Evolutionary conservation across 768 basidiomycete species (phyloP), one percentile per base, ranked within the genome.

Genomic region (Lactarius pseudohatsudake): DNA sequence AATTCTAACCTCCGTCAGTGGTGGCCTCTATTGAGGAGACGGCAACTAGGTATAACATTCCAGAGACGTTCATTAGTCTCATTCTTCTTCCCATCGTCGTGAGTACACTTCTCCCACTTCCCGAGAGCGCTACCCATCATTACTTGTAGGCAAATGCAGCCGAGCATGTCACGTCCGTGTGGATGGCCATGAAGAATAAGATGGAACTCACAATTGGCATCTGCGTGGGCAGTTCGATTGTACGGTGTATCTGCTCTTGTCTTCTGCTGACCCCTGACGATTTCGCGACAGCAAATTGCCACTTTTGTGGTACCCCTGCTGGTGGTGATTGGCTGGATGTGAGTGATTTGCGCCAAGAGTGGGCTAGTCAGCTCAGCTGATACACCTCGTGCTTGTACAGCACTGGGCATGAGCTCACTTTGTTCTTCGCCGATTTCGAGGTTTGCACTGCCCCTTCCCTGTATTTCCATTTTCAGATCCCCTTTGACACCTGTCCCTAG

Each of bases 21-120:
- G 94, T 96, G 43, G 90, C 89, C 3, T 93, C 92, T 4, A 96
- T 97, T 69, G 95, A 96, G 75, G 94, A 96, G 74, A 92, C 91
- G 30, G 92, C 94, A 2, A 79, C 85, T 15, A 82, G 89, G 47
- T 94, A 92, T 76, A 75, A 82, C 62, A 90, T 97, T 62, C 91
- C 92, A 0, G 92, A 92, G 76, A 72, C 86, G 0, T 94, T 95
- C 78, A 94, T 94, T 70, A 92, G 92, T 74, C 76, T 95, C 16
- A 92, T 96, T 70, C 79, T 97, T 36, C 79, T 97, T 5, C 94
- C 94, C 3, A 88, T 97, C 59, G 94, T 96, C 54, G 92, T 89
- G 74, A 64, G 86, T 80, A 38, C 11, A 15, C 26, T 9, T 36
- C 8, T 30, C 8, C 22, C 50, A 9, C 18, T n/a, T 47, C 8